Evolutionary conservation across 2,329 filamentous ascomycete genomes (phyloP).

Genomic region (Cryphonectria japonica): DNA sequence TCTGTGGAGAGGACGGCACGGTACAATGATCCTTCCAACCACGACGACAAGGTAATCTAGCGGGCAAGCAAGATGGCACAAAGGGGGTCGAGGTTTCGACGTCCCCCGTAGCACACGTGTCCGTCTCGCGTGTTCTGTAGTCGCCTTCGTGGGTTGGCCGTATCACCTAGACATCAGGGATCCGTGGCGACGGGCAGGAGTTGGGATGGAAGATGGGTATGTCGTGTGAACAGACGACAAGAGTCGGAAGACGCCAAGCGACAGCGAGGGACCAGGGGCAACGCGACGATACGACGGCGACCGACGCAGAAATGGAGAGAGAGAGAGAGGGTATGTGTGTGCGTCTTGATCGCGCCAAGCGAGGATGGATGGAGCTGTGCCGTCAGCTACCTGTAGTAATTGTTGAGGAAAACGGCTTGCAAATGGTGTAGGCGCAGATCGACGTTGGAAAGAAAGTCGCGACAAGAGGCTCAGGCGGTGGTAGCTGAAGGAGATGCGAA

Average conservation of each 20-base stretch:
- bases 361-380: conserved; percentile 9
- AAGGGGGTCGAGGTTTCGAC: conserved; percentile 18
- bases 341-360: neutral
- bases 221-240: neutral
- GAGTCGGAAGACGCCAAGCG: conserved; percentile 3
- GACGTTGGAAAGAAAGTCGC: conserved; percentile 16
- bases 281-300: conserved; percentile 17
- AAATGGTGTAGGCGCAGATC: conserved; percentile 4
- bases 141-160: conserved; percentile 4
- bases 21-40: conserved; percentile 1
- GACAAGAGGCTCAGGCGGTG: conserved; percentile 1
- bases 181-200: neutral
- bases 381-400: conserved; percentile 11
- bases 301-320: conserved; percentile 14
- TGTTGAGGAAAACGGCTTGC: neutral
- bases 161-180: conserved; percentile 22
- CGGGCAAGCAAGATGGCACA: conserved; percentile 15
- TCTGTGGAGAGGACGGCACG: conserved; percentile 8
- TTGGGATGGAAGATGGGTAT: conserved; percentile 3
- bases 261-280: conserved; percentile 19
- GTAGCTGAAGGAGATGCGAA: conserved; percentile 12
- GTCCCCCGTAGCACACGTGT: conserved; percentile 24
- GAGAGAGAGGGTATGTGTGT: neutral
- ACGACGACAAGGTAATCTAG: neutral
- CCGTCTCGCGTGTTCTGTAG: conserved; percentile 20